phyloP scores from a whole-genome alignment of 1,284 basidiomycete species.

The Ganoderma sp. region DNA sequence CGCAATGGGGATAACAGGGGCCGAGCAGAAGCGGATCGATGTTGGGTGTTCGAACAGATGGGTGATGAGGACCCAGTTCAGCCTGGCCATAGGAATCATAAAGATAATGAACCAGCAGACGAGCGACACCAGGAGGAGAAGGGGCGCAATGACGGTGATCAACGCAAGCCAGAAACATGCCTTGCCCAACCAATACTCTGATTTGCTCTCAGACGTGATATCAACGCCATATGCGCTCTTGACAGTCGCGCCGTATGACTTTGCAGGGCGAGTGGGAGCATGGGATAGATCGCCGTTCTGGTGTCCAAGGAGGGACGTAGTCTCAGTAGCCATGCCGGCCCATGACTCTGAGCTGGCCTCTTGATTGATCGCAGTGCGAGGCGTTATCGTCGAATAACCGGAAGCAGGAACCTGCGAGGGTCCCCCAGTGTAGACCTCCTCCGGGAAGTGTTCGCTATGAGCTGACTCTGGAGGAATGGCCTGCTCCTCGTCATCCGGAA shows the following conservation, averaged over 20 bases:
- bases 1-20: slow-evolving; percentile 60
- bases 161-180: slow-evolving; percentile 83
- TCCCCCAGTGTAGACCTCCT: slow-evolving; percentile 14
- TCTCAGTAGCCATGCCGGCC: slow-evolving; percentile 39
- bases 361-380: slow-evolving; percentile 32
- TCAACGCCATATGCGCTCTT: slow-evolving; percentile 46
- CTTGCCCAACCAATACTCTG: slow-evolving; percentile 65
- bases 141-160: slow-evolving; percentile 81
- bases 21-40: slow-evolving; percentile 90
- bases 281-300: slow-evolving; percentile 23
- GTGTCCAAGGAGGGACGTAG: slow-evolving; percentile 44
- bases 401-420: slow-evolving; percentile 21
- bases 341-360: slow-evolving; percentile 43
- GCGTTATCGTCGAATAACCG: slow-evolving; percentile 41
- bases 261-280: slow-evolving; percentile 50
- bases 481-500: slow-evolving; percentile 51
- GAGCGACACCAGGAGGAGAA: slow-evolving; percentile 86
- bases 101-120: slow-evolving; percentile 94
- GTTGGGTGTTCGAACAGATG: slow-evolving; percentile 84
- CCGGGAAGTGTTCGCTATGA: slow-evolving; percentile 18
- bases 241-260: slow-evolving; percentile 68
- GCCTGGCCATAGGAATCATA: slow-evolving; percentile 97
- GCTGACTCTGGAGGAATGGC: slow-evolving; percentile 35
- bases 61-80: slow-evolving; percentile 92
- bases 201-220: slow-evolving; percentile 40